Evolutionary conservation across 805 yeast genomes (phyloP), one percentile per base, ranked within the genome.

Genomic region (Wickerhamomyces chambardii): DNA sequence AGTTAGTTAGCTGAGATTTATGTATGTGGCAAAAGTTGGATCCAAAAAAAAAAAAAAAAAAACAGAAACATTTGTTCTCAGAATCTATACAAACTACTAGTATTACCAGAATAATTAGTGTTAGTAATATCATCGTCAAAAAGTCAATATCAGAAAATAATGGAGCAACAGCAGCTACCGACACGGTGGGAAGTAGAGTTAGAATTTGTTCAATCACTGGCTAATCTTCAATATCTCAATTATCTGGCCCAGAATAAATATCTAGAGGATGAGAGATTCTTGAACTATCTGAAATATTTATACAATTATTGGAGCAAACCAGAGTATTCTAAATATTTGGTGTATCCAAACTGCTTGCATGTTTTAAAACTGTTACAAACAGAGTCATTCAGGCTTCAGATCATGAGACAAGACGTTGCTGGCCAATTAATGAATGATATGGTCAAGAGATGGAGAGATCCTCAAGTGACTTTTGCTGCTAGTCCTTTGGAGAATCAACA

Each of bases 141-240:
- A n/a, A n/a, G n/a, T n/a, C n/a, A n/a, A n/a, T n/a, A n/a, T n/a
- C n/a, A n/a, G n/a, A n/a, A n/a, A 15, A 35, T 25, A 31, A 35
- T 44, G 46, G 44, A 51, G 22, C 63, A 58, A 28, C 63, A 74
- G n/a, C 87, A 90, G 14, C 62, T 74, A n/a, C 87, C 90, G n/a
- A 71, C 83, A 5, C 57, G 95, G 38, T 85, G 90, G 85, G 95
- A 84, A 50, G 75, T 84, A 17, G 95, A 84, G 47, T 66, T 84
- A n/a, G 97, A 83, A 73, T 90, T 90, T 59, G 94, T 90, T 4
- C 97, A 90, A 59, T 80, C 95, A 14, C 66, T 90, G 25, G 85
- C 95, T 3, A 92, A 90, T 56, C 77, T 90, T 31, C 95, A 82
- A 55, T 90, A 89, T 52, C 68, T 90, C 37, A 79, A 85, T 44